Base-by-base conservation (phyloP, 1,284 basidiomycete genomes). In the Boletus sp. region DNA sequence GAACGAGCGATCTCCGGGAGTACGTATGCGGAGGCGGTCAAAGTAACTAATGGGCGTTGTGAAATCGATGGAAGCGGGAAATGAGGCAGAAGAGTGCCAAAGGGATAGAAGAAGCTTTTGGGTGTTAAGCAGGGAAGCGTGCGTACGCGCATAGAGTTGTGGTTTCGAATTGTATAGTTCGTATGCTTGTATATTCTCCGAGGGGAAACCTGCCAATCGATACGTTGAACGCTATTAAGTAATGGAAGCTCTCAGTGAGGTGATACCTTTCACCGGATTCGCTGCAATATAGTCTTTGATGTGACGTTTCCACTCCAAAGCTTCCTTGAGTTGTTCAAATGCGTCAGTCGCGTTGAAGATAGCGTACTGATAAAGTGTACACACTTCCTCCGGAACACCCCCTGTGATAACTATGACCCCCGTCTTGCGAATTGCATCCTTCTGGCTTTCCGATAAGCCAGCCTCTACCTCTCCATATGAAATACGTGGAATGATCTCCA, bases 11-110 rank as follows among this genome's bases (percentile, higher is more conserved):
- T 91, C 89, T 0, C 91, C 91, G 0, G 91, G 89, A 36, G 80
- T 79, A 7, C 91, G 80, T 46, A 94, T 88, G 1, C 90, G 79
- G 24, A 94, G 74, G 12, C 91, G 78, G 72, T 94, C 92, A 55
- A 84, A 88, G 71, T 94, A 94, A 1, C 82, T 81, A 22, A 94
- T 73, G 0, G 89, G 88, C 1, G 79, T 83, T 8, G 71, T 66
- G 29, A 91, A 78, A 55, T 80, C 80, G 43, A 87, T 74, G 2
- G 69, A 73, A n/a, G 67, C 56, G 1, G 78, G 69, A 59, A 76
- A 70, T 4, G 77, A 72, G 22, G 54, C 7, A 2, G 61, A 67
- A 11, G 76, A 71, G 59, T 83, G 79, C 82, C 87, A 91, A 24
- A 91, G 78, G 6, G 77, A 76, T n/a, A 87, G 76, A 12, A 91